These are phyloP conservation scores for Rhytidiadelphus loreus DNA, from an alignment of 225 moss, liverwort and hornwort species.

Conservation along the genomic window DNA sequence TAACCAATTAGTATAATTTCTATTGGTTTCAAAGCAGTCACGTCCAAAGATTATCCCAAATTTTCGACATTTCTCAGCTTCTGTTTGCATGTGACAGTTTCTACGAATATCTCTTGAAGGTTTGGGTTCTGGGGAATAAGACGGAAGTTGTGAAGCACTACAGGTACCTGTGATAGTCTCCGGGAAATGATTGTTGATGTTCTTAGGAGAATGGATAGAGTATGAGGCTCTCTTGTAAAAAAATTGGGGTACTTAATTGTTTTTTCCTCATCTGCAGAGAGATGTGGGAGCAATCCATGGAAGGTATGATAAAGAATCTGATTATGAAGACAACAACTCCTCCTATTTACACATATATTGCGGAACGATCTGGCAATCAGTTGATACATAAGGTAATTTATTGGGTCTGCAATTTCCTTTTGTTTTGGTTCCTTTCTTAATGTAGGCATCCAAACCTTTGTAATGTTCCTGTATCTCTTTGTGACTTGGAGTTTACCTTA, in stretches of 20 bases:
- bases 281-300: constrained; percentile 99
- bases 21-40: not conserved
- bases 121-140: constrained; percentile 86
- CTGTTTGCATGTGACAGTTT: constrained; percentile 52
- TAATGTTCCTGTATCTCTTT: not conserved
- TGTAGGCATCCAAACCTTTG: not conserved
- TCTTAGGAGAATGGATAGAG: not conserved
- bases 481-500: not conserved
- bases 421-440: not conserved
- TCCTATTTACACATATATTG: constrained; percentile 70
- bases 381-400: constrained; percentile 36
- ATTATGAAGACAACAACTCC: constrained; percentile 55
- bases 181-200: not conserved
- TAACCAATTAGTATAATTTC: not conserved
- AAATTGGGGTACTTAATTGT: not conserved
- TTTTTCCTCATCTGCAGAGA: constrained; percentile 34
- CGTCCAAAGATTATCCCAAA: not conserved
- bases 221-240: not conserved
- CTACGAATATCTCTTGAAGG: constrained; percentile 94
- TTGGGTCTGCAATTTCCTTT: not conserved
- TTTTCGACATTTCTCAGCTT: not conserved
- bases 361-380: constrained; percentile 48
- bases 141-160: constrained; percentile 92
- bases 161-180: constrained; percentile 27
- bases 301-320: constrained; percentile 68